Evolutionary conservation across 2,329 filamentous ascomycete species (phyloP), one percentile per base, ranked within the genome.

Genomic region (Trichoderma simmonsii): DNA sequence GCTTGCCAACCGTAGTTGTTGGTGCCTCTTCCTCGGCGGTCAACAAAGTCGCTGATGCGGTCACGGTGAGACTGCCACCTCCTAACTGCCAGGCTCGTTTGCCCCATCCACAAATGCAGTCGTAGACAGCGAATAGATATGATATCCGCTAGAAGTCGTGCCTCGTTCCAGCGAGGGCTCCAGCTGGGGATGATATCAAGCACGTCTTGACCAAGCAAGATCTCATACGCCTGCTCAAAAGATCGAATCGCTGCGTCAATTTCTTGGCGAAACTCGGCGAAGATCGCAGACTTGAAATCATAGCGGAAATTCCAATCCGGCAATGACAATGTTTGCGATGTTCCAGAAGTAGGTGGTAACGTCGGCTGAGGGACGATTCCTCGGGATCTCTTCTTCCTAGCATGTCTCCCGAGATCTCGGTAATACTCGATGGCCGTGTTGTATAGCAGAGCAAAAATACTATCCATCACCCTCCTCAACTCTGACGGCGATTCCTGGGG

Each of bases 301-400:
- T 98, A 98, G 18, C 95, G 91, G 68, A 97, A 91, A 77, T 94
- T 94, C 96, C 95, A 99, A 4, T 93, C 95, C 56, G 94, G 90
- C 11, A 91, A 85, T 1, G 94, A 93, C n/a, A 98, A 82, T 0
- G 92, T 93, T 77, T 96, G 93, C 1, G 94, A 97, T 1, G 93
- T 97, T 32, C 93, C 93, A 24, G 88, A 90, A 0, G 93, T 95
- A 1, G 94, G 93, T 5, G 94, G 93, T 36, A 93, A 87, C 7
- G 94, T 95, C 3, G 95, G 94, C 62, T 92, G 90, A 12, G 94
- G 94, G 15, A 92, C 90, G 21, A 90, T 86, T 8, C 93, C 92
- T 72, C 94, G 89, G 61, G 92, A 92, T 75, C 93, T 92, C 85
- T 98, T 98, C 79, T 96, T 92, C 75, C 95, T 90, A 11, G 92